Conservation (phyloP, 2,329 filamentous ascomycete species). For the Diplodia scrobiculata region DNA sequence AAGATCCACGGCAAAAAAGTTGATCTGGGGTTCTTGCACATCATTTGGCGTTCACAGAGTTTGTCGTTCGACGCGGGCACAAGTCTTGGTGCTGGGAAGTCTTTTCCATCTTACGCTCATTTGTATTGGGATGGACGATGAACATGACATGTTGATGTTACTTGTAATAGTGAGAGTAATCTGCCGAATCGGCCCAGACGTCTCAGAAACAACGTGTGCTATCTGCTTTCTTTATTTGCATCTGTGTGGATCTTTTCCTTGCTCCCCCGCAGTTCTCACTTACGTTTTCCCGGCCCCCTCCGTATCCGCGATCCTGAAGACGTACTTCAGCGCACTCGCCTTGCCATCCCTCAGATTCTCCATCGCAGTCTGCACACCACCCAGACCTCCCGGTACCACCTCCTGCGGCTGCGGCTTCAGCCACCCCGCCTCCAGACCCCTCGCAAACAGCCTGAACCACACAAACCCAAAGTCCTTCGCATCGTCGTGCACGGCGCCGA, state of each 20-base stretch:
- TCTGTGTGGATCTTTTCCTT: not conserved
- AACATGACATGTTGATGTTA: not conserved
- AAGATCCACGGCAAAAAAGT: not conserved
- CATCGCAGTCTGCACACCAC: slow-evolving; percentile 36
- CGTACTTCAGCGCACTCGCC: slow-evolving; percentile 39
- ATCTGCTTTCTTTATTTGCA: too few species aligned
- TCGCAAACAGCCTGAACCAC: slow-evolving; percentile 39
- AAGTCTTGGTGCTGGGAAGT: not conserved
- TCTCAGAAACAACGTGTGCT: too few species aligned
- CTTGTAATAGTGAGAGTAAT: not conserved
- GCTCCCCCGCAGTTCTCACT: not conserved
- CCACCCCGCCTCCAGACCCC: slow-evolving; percentile 42
- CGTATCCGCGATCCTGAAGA: slow-evolving; percentile 35
- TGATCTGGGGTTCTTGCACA: not conserved
- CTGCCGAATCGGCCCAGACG: not conserved
- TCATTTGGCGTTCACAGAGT: not conserved
- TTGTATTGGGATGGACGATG: not conserved
- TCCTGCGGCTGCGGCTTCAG: slow-evolving; percentile 43
- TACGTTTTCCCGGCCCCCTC: slow-evolving; percentile 33
- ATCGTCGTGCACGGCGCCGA: slow-evolving; percentile 34
- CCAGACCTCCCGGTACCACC: slow-evolving; percentile 37
- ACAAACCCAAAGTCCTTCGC: slow-evolving; percentile 43
- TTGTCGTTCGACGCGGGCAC: not conserved
- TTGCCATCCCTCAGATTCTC: slow-evolving; percentile 38
- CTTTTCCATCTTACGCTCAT: not conserved